Evolutionary conservation across 495 filamentous ascomycete genomes (phyloP).

Genomic region (Aspergillus cristatus): DNA sequence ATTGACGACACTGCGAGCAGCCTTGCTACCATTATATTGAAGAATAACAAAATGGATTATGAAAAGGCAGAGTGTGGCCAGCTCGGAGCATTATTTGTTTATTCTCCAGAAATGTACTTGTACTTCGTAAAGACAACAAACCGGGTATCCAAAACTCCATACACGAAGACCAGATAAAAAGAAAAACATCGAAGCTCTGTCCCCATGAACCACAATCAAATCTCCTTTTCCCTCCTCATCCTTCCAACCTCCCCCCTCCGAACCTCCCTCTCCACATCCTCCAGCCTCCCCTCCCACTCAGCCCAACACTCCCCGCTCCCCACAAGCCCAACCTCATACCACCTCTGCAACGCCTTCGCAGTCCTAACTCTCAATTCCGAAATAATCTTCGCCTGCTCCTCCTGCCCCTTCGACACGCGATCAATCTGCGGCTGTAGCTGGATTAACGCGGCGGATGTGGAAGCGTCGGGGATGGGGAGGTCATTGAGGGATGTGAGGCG

Average conservation of each 20-base stretch:
- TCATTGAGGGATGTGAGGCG: conserved; percentile 72
- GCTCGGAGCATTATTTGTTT: no score
- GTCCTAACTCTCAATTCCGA: conserved; percentile 63
- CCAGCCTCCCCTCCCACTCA: conserved; percentile 61
- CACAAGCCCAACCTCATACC: conserved; percentile 70
- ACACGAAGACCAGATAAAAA: neutral
- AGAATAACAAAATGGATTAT: no score
- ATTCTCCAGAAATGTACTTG: no score
- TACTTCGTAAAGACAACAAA: no score
- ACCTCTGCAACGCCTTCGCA: conserved; percentile 61
- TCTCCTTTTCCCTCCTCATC: conserved; percentile 30
- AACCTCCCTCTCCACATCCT: conserved; percentile 56
- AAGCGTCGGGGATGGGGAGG: conserved; percentile 62
- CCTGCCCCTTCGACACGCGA: conserved; percentile 54
- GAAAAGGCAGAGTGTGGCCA: no score
- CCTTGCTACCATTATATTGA: no score
- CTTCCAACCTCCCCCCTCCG: conserved; percentile 45
- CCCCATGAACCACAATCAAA: conserved; percentile 18
- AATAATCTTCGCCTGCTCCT: conserved; percentile 61
- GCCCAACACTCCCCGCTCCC: conserved; percentile 62
- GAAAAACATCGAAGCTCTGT: no score
- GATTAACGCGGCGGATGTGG: conserved; percentile 57
- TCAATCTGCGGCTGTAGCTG: conserved; percentile 63
- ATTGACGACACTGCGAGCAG: no score
- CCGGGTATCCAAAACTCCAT: no score